Evolutionary conservation across 2,329 filamentous ascomycete genomes (phyloP).

Genomic region (Aspergillus hiratsukae): DNA sequence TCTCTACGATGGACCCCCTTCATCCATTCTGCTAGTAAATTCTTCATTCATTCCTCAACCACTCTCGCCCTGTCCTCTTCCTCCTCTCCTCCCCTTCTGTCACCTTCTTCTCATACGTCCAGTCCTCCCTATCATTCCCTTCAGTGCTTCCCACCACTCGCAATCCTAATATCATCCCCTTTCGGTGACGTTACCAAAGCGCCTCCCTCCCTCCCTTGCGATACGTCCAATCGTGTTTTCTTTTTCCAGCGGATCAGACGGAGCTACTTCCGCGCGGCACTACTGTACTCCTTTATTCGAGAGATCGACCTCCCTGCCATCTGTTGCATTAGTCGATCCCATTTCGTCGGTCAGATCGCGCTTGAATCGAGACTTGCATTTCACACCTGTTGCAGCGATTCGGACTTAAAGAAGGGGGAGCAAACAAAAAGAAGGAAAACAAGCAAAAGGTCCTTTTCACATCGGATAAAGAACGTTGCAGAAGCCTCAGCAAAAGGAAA

Average conservation of each 20-base stretch:
- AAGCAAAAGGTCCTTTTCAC: neutral
- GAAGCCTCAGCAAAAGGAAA: slow-evolving; percentile 3
- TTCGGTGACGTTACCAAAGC: slow-evolving; percentile 16
- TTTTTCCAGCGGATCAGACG: slow-evolving; percentile 16
- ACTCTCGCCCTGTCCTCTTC: slow-evolving; percentile 15
- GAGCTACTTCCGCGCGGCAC: slow-evolving; percentile 19
- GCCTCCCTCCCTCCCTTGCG: slow-evolving; percentile 19
- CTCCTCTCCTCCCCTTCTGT: slow-evolving; percentile 6
- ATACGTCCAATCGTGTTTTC: slow-evolving; percentile 15
- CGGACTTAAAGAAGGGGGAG: slow-evolving; percentile 6
- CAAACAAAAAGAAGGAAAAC: slow-evolving; percentile 4
- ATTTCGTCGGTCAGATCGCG: slow-evolving; percentile 14
- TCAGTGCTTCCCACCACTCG: neutral
- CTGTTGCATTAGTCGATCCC: slow-evolving; percentile 25
- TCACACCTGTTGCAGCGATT: slow-evolving; percentile 9
- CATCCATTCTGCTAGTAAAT: slow-evolving; percentile 20
- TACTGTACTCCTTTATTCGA: slow-evolving; percentile 21
- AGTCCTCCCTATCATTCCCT: slow-evolving; percentile 10
- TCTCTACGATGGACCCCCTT: slow-evolving; percentile 30
- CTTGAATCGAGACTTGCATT: slow-evolving; percentile 11
- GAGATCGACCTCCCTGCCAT: slow-evolving; percentile 32
- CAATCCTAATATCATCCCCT: neutral
- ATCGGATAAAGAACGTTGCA: slow-evolving; percentile 4
- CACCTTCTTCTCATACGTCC: slow-evolving; percentile 9
- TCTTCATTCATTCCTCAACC: slow-evolving; percentile 20